These are phyloP conservation scores for Falciphora oryzae DNA, from an alignment of 2,329 filamentous ascomycete species.

Conservation along the genomic window DNA sequence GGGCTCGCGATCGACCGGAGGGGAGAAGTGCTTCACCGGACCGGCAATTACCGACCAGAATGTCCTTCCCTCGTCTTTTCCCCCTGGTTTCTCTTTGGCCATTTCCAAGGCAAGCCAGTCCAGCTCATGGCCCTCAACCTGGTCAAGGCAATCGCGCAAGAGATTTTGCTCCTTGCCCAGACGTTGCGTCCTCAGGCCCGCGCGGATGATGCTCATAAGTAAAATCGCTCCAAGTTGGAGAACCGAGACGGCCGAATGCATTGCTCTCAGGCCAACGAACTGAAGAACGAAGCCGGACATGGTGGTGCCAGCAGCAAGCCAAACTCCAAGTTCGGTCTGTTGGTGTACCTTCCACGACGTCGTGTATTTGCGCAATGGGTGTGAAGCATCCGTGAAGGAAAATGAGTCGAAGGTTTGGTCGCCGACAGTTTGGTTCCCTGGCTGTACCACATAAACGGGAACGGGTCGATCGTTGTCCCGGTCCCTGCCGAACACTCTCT, in stretches of 20 bases:
- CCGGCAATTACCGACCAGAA: too few relatives aligned
- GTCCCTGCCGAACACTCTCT: too few relatives aligned
- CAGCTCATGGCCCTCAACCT: conserved; percentile 2
- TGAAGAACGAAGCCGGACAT: neutral
- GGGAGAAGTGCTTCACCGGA: too few relatives aligned
- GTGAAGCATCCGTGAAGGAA: neutral
- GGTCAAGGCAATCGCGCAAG: neutral
- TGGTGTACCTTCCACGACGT: too few relatives aligned
- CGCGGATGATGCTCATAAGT: neutral
- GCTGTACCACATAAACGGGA: conserved; percentile 1
- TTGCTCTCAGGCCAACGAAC: conserved; percentile 4
- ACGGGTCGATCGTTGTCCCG: neutral
- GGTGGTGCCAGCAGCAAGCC: neutral
- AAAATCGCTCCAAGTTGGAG: neutral
- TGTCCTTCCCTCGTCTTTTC: too few relatives aligned
- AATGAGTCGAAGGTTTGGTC: conserved; percentile 3
- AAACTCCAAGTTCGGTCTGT: too few relatives aligned
- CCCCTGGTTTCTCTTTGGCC: too few relatives aligned
- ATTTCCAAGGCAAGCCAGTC: conserved; percentile 4
- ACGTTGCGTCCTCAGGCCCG: neutral
- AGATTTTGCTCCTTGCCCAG: neutral
- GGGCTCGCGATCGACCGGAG: too few relatives aligned
- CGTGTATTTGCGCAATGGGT: too few relatives aligned
- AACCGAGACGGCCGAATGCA: neutral
- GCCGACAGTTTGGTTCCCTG: neutral